A percentile compares a stretch with the other conserved stretches of the same genome.
These are phyloP conservation scores for Globisporangium irregulare DNA, from an alignment of 352 stramenopile species.

Conservation along the genomic window DNA sequence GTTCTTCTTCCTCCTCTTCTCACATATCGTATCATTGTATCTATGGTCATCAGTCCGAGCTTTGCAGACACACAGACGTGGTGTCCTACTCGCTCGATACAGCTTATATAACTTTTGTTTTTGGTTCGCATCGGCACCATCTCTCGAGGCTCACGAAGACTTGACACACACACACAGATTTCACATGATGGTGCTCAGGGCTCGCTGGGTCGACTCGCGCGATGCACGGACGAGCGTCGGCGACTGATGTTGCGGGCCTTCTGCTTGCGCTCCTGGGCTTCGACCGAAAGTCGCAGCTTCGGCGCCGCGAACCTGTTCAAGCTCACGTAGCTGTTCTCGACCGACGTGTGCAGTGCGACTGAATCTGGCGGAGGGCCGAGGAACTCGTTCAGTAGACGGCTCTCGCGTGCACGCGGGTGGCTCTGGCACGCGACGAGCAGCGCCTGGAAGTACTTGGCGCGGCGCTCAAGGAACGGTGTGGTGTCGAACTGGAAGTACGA, in stretches of 20 bases:
- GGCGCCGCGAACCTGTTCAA: constrained; percentile 72
- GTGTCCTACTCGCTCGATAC: not conserved
- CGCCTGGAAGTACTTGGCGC: constrained; percentile 60
- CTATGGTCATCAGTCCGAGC: constrained; percentile 5
- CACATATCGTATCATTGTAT: not conserved
- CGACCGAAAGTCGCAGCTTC: constrained; percentile 61
- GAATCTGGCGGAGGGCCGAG: constrained; percentile 61
- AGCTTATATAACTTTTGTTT: constrained; percentile 10
- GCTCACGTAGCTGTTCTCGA: constrained; percentile 74
- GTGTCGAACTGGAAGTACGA: constrained; percentile 70
- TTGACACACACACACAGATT: not conserved
- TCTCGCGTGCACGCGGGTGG: constrained; percentile 39
- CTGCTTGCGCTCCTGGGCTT: constrained; percentile 72
- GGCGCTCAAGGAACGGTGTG: constrained; percentile 53
- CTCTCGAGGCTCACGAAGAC: not conserved
- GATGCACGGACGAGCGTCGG: constrained; percentile 35
- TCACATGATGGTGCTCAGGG: not conserved
- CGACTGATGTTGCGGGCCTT: constrained; percentile 64
- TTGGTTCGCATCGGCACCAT: not conserved
- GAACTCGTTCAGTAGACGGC: constrained; percentile 66
- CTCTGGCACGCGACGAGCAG: constrained; percentile 61
- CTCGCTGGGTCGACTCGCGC: constrained; percentile 1
- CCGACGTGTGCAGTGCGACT: constrained; percentile 48
- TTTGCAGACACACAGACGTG: not conserved
- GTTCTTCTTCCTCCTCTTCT: not conserved